These are phyloP conservation scores for apple (Malus domestica) DNA, from an alignment of 306 rosid species.

Conservation along the genomic window ASM211411v1 NC_041805.1:23970001-23970500, in stretches of 20 bases:
- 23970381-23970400: background rate
- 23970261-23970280: background rate
- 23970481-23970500: too few species aligned
- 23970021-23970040: too few species aligned
- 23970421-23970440: background rate
- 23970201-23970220: background rate
- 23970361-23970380: background rate
- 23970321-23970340: background rate
- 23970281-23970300: conserved; percentile 9
- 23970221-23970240: background rate
- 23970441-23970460: background rate
- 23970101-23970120: too few species aligned
- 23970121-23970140: background rate
- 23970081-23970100: too few species aligned
- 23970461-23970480: background rate
- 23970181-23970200: conserved; percentile 2
- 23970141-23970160: background rate
- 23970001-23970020: too few species aligned
- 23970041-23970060: too few species aligned
- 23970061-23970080: too few species aligned
- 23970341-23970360: background rate
- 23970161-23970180: background rate
- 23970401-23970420: background rate
- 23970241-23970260: background rate
- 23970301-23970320: background rate